Evolutionary conservation across 208 protist species (phyloP), one percentile per base, ranked within the genome.

Genomic region (Trypanosoma cruzi): DNA sequence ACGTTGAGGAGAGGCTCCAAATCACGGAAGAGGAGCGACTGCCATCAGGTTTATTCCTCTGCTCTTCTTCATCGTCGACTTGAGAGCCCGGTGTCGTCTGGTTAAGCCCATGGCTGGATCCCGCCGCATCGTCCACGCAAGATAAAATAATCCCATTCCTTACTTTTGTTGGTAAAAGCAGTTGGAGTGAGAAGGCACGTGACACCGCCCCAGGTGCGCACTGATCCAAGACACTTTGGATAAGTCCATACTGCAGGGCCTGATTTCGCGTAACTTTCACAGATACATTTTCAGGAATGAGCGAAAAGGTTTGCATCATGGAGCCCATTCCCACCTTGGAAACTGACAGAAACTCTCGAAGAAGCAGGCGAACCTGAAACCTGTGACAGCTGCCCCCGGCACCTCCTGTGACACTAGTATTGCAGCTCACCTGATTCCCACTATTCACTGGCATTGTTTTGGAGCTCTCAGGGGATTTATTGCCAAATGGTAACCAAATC

Each of bases 271-370:
- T 54, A n/a, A 71, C 61, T 50, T 84, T 67, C 26, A 80, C 62
- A 2, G 64, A 57, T 49, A 79, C 53, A 69, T 79, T 48, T 31
- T 66, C 54, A 13, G 70, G 56, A 36, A 95, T 75, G 34, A 92
- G 65, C 1, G 89, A 92, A 64, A 91, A 86, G 28, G 80, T 85
- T 71, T 92, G 89, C 16, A 95, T 73, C 48, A 85, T 81, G 49
- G 64, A 79, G 1, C 85, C 81, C 31, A 72, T 73, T 24, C 75
- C 55, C 16, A 44, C 50, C 22, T 72, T 73, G 7, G 78, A 77
- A 18, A 92, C 20, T 0, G 85, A 87, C 48, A 81, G 76, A 68
- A 86, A 95, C 75, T 95, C 86, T 3, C 86, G 81, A 49, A 92
- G 53, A n/a, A 95, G 70, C 24, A 75, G 49, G 1, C 63, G 57